A percentile compares a stretch with the other conserved stretches of the same genome.
phyloP scores from a whole-genome alignment of 2,329 filamentous ascomycete species.

The Bipolaris cookei region DNA sequence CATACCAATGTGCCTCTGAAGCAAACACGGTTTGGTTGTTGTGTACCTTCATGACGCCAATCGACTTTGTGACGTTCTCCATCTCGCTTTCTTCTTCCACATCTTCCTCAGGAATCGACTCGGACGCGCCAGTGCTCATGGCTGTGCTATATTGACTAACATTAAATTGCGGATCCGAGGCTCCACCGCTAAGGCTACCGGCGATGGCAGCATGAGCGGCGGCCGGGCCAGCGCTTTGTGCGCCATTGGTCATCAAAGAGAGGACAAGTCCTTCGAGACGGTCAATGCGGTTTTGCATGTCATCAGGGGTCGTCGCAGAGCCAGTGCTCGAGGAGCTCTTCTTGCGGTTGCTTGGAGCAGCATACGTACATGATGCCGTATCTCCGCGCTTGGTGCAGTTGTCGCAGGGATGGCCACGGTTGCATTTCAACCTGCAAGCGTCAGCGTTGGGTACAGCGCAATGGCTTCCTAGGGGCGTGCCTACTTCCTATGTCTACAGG shows the following conservation, averaged over 20 bases:
- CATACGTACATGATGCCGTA: constrained; percentile 83
- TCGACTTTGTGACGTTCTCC: constrained; percentile 57
- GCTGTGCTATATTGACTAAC: constrained; percentile 63
- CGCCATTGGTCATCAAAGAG: constrained; percentile 90
- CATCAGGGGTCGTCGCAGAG: constrained; percentile 73
- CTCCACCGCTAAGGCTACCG: constrained; percentile 51
- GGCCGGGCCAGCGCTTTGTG: constrained; percentile 63
- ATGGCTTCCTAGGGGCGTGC: neutral
- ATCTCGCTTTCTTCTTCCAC: constrained; percentile 69
- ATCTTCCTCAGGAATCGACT: constrained; percentile 60
- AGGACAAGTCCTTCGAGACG: constrained; percentile 89
- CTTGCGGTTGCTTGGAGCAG: constrained; percentile 70
- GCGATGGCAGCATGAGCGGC: constrained; percentile 66
- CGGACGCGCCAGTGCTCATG: constrained; percentile 62
- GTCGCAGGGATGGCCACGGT: constrained; percentile 87
- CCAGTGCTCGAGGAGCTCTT: constrained; percentile 67
- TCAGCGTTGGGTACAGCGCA: constrained; percentile 21
- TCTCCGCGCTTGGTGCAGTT: constrained; percentile 92
- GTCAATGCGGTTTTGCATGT: constrained; percentile 99
- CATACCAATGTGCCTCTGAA: constrained; percentile 61
- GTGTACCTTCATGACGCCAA: constrained; percentile 61
- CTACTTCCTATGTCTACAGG: constrained; percentile 91
- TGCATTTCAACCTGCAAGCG: constrained; percentile 77
- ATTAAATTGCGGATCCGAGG: constrained; percentile 53
- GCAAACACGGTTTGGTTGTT: constrained; percentile 57